These are phyloP conservation scores for Suhomyces bolitotheri DNA, from an alignment of 1,139 yeast genomes.

Conservation along the genomic window DNA sequence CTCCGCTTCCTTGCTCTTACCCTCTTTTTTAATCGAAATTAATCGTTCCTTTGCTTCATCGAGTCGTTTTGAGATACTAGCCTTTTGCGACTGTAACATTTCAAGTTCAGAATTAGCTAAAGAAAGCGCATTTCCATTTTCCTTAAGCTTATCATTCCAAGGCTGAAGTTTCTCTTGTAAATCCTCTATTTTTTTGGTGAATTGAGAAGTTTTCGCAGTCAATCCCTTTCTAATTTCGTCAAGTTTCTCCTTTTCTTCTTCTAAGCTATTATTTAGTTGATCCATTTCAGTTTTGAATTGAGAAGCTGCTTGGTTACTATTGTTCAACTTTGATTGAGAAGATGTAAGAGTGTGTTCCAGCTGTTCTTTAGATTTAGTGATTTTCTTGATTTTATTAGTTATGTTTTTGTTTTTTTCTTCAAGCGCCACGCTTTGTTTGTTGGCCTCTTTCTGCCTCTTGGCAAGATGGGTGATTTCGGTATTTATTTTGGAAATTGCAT, in stretches of 20 bases:
- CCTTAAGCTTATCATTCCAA: conserved; percentile 71
- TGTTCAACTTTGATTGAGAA: conserved; percentile 48
- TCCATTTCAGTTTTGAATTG: conserved; percentile 45
- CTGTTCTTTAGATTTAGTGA: conserved; percentile 48
- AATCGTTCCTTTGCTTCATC: conserved; percentile 50
- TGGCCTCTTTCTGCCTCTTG: conserved; percentile 39
- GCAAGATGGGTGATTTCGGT: conserved; percentile 36
- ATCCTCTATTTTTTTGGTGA: conserved; percentile 61
- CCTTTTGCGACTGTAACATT: conserved; percentile 53
- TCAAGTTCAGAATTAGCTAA: conserved; percentile 66
- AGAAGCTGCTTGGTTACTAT: conserved; percentile 44
- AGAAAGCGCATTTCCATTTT: conserved; percentile 65
- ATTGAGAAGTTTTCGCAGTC: conserved; percentile 69
- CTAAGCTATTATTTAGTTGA: conserved; percentile 47
- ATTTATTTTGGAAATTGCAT: conserved; percentile 29
- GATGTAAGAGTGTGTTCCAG: conserved; percentile 41
- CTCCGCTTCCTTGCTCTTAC: conserved; percentile 53
- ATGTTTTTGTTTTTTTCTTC: conserved; percentile 76
- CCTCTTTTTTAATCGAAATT: conserved; percentile 50
- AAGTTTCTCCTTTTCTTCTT: conserved; percentile 54
- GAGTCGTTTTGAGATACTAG: conserved; percentile 45
- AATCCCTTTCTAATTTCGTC: conserved; percentile 65
- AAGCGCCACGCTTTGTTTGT: conserved; percentile 57
- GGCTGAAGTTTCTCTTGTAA: conserved; percentile 76
- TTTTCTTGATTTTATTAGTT: conserved; percentile 59